Base-by-base conservation (phyloP, 1,284 basidiomycete genomes). In the Sporisorium scitamineum region DNA sequence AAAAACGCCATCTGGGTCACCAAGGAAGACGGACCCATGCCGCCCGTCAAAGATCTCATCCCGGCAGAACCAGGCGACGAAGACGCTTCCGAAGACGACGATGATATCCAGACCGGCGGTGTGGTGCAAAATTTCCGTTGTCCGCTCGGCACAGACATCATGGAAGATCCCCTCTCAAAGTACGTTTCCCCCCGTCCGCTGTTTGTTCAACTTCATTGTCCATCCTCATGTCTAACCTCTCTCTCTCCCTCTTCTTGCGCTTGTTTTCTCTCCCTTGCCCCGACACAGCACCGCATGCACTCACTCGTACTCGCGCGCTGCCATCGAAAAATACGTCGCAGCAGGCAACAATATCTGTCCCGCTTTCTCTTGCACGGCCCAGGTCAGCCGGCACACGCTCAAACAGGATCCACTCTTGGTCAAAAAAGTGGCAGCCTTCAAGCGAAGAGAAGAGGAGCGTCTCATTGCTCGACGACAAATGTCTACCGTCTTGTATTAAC, bases 101-200 rank as follows among this genome's bases (percentile, higher is more conserved):
- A 82, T 10, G 80, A 82, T 0, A 66, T 82, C 26, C 62, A 74
- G 5, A 59, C 76, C 14, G 80, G 82, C 18, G 80, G 78, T 18
- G 45, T 51, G 2, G 58, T 61, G 26, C 73, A 70, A 29, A 70
- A 81, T 56, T 82, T 76, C 70, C 63, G 76, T 18, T 83, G 82
- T 50, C 82, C 82, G 1, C 53, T 82, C 22, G 77, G 79, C 0
- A 63, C 75, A 5, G 68, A 68, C 37, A 56, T 82, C 13, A 64
- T 83, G 13, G 65, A 67, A 27, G 76, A 83, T 54, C 81, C 82
- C 0, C 41, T 82, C 13, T 58, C 76, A n/a, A 73, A 68, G 66
- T 79, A 66, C 45, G 62, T 69, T 3, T 13, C 18, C 18, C 44
- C 3, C 16, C 10, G 24, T 16, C 45, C 45, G 26, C 26, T 27